A percentile compares a stretch with the other conserved stretches of the same genome.
phyloP scores from a whole-genome alignment of 2,329 filamentous ascomycete species.

The Arachnomyces sp. region DNA sequence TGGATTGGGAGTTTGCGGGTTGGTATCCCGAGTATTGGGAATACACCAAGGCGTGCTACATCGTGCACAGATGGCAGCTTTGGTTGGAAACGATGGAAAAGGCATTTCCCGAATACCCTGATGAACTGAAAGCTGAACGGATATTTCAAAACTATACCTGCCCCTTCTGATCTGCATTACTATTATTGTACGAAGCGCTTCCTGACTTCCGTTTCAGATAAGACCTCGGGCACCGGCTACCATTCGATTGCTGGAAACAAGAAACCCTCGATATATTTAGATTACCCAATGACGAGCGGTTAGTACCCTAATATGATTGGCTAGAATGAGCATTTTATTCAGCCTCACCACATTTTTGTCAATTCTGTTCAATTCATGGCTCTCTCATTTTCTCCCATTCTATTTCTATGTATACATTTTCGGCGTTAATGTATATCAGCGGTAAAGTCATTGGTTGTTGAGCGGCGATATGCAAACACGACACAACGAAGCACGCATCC shows the following conservation, averaged over 20 bases:
- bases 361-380: no score
- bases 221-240: no score
- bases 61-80: conserved; percentile 3
- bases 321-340: conserved; percentile 1
- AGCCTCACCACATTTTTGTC: conserved; percentile 1
- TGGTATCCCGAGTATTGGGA: no score
- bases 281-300: conserved; percentile 1
- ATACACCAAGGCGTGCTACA: conserved; percentile 2
- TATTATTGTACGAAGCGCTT: conserved; percentile 1
- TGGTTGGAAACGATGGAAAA: conserved; percentile 4
- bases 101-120: conserved; percentile 3
- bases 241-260: no score
- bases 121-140: conserved; percentile 2
- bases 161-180: conserved; percentile 4
- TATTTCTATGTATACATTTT: conserved; percentile 2
- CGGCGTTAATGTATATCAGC: background rate
- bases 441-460: conserved; percentile 2
- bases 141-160: conserved; percentile 3
- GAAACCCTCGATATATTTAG: background rate
- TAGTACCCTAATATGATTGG: conserved; percentile 2
- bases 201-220: background rate
- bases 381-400: conserved; percentile 1
- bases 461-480: conserved; percentile 1
- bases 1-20: conserved; percentile 2
- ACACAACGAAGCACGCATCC: background rate